These are phyloP conservation scores for Scalesia atractyloides DNA, from an alignment of 129 eudicot genomes.

Conservation along the genomic window DNA sequence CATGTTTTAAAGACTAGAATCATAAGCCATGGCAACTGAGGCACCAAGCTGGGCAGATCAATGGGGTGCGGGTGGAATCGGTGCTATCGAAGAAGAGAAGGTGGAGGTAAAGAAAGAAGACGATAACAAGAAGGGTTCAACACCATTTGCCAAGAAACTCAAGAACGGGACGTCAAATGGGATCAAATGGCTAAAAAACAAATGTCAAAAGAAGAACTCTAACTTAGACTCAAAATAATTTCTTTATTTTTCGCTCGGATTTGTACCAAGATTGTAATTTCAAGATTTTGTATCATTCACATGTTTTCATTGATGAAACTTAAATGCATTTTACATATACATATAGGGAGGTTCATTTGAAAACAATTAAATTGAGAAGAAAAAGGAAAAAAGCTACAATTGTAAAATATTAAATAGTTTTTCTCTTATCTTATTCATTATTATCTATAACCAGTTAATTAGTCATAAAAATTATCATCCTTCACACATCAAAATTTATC, in stretches of 20 bases:
- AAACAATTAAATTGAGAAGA: too few relatives aligned
- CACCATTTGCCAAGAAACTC: constrained; percentile 62
- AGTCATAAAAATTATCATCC: too few relatives aligned
- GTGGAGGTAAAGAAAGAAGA: constrained; percentile 42
- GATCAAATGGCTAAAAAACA: constrained; percentile 75
- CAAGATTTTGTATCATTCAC: constrained; percentile 23
- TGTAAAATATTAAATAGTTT: too few relatives aligned
- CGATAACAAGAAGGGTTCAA: constrained; percentile 44
- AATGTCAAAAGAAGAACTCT: constrained; percentile 52
- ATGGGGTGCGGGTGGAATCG: constrained; percentile 96
- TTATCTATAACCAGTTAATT: too few relatives aligned
- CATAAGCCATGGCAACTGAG: constrained; percentile 40
- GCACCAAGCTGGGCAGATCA: constrained; percentile 98
- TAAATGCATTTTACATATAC: too few relatives aligned
- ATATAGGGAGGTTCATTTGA: too few relatives aligned
- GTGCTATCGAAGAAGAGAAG: constrained; percentile 58
- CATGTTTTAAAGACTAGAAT: too few relatives aligned
- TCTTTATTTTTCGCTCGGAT: neutral
- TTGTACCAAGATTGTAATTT: constrained; percentile 15
- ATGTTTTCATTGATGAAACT: too few relatives aligned
- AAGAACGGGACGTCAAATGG: constrained; percentile 60
- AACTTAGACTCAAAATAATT: constrained; percentile 25
- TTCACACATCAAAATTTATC: too few relatives aligned
- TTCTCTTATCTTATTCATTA: too few relatives aligned
- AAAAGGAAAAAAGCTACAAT: too few relatives aligned